Evolutionary conservation across 2,329 filamentous ascomycete genomes (phyloP).

Genomic region (Pseudogymnoascus sp.): DNA sequence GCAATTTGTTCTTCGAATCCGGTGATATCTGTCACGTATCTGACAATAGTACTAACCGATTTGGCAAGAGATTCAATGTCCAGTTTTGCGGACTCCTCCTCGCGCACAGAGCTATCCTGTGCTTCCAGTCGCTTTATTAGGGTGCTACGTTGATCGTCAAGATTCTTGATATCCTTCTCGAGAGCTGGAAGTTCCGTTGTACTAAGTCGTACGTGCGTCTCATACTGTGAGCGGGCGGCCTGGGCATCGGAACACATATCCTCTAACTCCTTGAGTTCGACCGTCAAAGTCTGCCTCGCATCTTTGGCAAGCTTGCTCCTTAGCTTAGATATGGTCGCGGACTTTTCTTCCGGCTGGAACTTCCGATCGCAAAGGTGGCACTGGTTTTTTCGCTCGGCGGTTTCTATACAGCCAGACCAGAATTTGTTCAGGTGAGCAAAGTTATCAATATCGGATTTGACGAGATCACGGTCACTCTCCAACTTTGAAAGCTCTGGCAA

Average conservation of each 20-base stretch:
- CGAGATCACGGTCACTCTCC: constrained; percentile 43
- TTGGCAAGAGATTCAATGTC: constrained; percentile 70
- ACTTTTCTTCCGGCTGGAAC: constrained; percentile 56
- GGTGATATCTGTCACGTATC: constrained; percentile 62
- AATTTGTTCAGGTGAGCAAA: constrained; percentile 63
- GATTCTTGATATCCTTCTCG: constrained; percentile 52
- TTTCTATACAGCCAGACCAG: constrained; percentile 58
- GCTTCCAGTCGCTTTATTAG: constrained; percentile 56
- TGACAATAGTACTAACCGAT: constrained; percentile 66
- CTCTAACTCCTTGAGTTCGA: constrained; percentile 46
- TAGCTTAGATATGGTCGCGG: constrained; percentile 59
- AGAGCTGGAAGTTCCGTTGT: constrained; percentile 61
- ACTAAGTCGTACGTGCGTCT: constrained; percentile 63
- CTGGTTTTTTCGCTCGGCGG: constrained; percentile 57
- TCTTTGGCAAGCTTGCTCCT: constrained; percentile 54
- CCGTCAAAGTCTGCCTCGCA: constrained; percentile 53
- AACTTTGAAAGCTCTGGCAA: constrained; percentile 40
- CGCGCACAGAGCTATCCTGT: constrained; percentile 57
- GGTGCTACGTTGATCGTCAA: constrained; percentile 53
- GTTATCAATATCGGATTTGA: constrained; percentile 57
- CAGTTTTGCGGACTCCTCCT: constrained; percentile 56
- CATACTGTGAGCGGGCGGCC: constrained; percentile 58
- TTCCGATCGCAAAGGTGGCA: constrained; percentile 69
- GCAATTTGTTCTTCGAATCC: constrained; percentile 66
- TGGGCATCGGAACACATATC: constrained; percentile 50